Conservation (phyloP, 768 basidiomycete species). For the Psilocybe cubensis region DNA sequence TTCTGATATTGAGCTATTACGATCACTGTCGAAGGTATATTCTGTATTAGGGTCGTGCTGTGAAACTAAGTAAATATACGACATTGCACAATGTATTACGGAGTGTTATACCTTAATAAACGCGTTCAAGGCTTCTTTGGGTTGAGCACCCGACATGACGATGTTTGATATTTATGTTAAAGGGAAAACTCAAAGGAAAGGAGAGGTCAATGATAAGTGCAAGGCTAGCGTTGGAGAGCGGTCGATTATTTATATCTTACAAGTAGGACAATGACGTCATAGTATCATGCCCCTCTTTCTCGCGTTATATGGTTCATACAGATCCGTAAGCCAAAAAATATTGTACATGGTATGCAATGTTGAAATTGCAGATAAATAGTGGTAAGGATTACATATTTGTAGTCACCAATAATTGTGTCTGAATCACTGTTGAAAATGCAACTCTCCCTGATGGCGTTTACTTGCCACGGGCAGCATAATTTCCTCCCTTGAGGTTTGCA, state of each 20-base stretch:
- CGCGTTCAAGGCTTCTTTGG: conserved; percentile 36
- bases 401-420: neutral
- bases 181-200: neutral
- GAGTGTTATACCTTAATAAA: conserved; percentile 44
- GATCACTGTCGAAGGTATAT: conserved; percentile 69
- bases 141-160: conserved; percentile 19
- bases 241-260: neutral
- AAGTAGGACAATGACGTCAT: conserved; percentile 8
- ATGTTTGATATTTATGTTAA: neutral
- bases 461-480: conserved; percentile 63
- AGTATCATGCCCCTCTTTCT: neutral
- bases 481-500: conserved; percentile 70
- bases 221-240: neutral
- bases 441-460: conserved; percentile 2
- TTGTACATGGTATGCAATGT: conserved; percentile 5
- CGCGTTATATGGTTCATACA: neutral
- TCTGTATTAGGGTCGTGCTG: conserved; percentile 51
- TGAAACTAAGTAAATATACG: neutral
- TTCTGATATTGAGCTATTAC: conserved; percentile 58
- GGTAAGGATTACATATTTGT: neutral
- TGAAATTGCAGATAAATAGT: conserved; percentile 11
- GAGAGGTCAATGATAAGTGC: neutral
- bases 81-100: neutral
- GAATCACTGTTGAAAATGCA: neutral
- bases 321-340: neutral